phyloP scores from a whole-genome alignment of 208 protist species.

The Acanthamoeba healyi region DNA sequence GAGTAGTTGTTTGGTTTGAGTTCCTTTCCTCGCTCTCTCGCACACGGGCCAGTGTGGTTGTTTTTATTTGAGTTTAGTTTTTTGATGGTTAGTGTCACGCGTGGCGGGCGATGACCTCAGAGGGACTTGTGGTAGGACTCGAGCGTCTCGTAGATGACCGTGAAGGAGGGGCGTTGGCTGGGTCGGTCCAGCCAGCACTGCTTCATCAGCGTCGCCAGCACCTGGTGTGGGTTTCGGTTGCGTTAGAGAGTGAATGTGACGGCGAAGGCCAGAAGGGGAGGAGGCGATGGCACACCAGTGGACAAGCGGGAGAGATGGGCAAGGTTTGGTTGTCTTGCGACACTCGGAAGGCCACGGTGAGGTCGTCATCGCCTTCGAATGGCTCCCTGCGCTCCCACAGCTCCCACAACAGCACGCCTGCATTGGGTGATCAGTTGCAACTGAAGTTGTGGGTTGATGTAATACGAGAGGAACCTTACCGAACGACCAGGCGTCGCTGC shows the following conservation, averaged over 20 bases:
- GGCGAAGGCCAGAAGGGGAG: no score
- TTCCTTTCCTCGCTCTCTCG: no score
- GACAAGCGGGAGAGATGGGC: neutral
- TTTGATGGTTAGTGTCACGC: neutral
- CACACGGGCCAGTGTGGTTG: no score
- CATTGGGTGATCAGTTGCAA: no score
- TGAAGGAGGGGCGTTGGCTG: conserved; percentile 19
- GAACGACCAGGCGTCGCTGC: conserved; percentile 57
- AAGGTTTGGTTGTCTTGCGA: conserved; percentile 10
- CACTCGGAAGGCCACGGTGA: conserved; percentile 20
- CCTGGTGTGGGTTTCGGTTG: neutral
- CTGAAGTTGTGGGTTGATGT: neutral
- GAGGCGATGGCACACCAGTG: neutral
- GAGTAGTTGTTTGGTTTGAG: no score
- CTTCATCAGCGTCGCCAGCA: conserved; percentile 17
- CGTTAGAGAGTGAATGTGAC: neutral
- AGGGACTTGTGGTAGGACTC: neutral
- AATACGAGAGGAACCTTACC: neutral
- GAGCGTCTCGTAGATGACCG: conserved; percentile 16
- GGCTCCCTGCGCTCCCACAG: conserved; percentile 42
- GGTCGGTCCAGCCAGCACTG: conserved; percentile 41
- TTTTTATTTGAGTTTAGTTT: neutral
- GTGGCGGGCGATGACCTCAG: neutral
- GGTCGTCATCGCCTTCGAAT: conserved; percentile 25
- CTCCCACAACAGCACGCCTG: conserved; percentile 57